A percentile compares a stretch with the other conserved stretches of the same genome.
Evolutionary conservation across 345 rosid species (phyloP).

Genomic region (Salix purpurea): DNA sequence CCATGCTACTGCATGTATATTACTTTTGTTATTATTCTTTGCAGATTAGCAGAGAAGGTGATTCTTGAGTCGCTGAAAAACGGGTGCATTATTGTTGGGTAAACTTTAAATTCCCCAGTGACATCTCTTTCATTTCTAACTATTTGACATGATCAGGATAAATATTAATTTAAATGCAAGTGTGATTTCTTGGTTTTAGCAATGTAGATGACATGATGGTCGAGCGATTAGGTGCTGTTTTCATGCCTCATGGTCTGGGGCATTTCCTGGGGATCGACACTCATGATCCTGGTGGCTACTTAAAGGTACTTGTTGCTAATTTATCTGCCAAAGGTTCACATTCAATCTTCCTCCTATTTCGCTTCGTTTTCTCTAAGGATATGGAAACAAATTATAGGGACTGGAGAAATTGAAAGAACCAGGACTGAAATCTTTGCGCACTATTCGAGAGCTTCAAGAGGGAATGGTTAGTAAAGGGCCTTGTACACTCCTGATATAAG

Average conservation of each 20-base stretch:
- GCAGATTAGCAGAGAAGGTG: slow-evolving; percentile 78
- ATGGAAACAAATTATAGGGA: slow-evolving; percentile 43
- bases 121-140: slow-evolving; percentile 6
- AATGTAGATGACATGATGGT: slow-evolving; percentile 76
- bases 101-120: slow-evolving; percentile 18
- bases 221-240: slow-evolving; percentile 72
- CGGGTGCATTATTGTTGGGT: slow-evolving; percentile 68
- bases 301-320: slow-evolving; percentile 39
- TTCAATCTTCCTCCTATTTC: not conserved
- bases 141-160: slow-evolving; percentile 1
- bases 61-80: slow-evolving; percentile 67
- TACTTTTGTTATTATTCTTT: slow-evolving; percentile 3
- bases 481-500: not conserved
- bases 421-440: slow-evolving; percentile 77
- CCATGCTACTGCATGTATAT: not conserved
- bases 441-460: slow-evolving; percentile 61
- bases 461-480: slow-evolving; percentile 62
- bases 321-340: not conserved
- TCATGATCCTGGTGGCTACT: slow-evolving; percentile 89
- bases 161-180: not conserved
- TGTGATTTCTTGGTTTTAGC: slow-evolving; percentile 32
- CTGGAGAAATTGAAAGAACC: slow-evolving; percentile 61
- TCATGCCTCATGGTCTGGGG: slow-evolving; percentile 98
- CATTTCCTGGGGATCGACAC: slow-evolving; percentile 92
- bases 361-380: slow-evolving; percentile 10